Evolutionary conservation across 73 alveolate genomes (phyloP).

Genomic region (Paramecium biaurelia): DNA sequence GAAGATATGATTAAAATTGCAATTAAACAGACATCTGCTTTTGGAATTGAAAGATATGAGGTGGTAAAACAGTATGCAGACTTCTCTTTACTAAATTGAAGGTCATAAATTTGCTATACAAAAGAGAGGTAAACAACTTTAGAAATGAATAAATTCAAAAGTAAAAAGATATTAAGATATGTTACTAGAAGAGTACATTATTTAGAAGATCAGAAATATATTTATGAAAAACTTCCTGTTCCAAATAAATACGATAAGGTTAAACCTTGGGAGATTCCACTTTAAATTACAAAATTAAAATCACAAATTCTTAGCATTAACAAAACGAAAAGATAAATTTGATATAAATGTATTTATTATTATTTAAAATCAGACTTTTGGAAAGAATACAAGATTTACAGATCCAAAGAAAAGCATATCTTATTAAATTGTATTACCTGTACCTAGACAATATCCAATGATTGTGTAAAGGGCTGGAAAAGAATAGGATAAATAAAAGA

Average conservation of each 20-base stretch:
- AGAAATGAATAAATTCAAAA: neutral
- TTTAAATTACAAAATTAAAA: neutral
- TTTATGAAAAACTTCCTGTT: constrained; percentile 48
- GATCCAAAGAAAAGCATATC: constrained; percentile 54
- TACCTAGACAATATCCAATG: constrained; percentile 24
- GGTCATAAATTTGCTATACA: neutral
- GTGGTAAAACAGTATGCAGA: constrained; percentile 53
- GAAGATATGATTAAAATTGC: constrained; percentile 57
- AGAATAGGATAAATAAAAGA: neutral
- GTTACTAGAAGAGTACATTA: constrained; percentile 60
- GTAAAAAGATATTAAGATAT: neutral
- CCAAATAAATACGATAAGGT: constrained; percentile 57
- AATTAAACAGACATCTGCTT: constrained; percentile 35
- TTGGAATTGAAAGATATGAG: constrained; percentile 61
- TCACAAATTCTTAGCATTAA: neutral
- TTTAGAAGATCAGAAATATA: constrained; percentile 27
- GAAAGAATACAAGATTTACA: constrained; percentile 50
- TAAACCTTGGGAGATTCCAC: neutral
- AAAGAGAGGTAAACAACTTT: neutral
- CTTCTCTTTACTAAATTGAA: constrained; percentile 35
- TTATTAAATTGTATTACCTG: neutral
- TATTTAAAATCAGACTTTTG: neutral
- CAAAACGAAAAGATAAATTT: neutral
- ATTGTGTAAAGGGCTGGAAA: constrained; percentile 26
- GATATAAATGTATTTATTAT: neutral